phyloP scores from a whole-genome alignment of 169 alveolate genomes.

The Plasmodium vivax region DNA sequence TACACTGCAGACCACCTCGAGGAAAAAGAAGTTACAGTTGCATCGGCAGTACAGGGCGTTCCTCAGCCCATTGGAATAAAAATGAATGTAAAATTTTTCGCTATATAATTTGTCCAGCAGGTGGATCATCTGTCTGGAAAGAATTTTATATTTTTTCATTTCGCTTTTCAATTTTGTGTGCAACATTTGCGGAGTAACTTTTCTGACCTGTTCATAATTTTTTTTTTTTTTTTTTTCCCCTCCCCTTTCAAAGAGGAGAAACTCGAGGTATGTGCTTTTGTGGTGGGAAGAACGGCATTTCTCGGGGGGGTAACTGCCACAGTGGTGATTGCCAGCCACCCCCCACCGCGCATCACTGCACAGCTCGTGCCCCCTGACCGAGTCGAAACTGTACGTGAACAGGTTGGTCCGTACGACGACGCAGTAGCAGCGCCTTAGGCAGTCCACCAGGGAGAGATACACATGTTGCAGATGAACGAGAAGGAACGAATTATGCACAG shows the following conservation, averaged over 20 bases:
- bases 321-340: not conserved
- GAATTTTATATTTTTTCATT: slow-evolving; percentile 19
- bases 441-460: not conserved
- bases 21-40: slow-evolving; percentile 27
- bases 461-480: slow-evolving; percentile 19
- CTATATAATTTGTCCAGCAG: slow-evolving; percentile 21
- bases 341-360: not conserved
- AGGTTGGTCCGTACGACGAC: slow-evolving; percentile 13
- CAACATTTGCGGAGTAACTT: not conserved
- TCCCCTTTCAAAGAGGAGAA: not conserved
- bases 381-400: slow-evolving; percentile 12
- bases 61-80: slow-evolving; percentile 40
- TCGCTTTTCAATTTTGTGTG: slow-evolving; percentile 7
- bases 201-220: slow-evolving; percentile 6
- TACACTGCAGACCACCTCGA: slow-evolving; percentile 35
- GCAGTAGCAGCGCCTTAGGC: not conserved
- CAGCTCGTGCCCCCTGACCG: not conserved
- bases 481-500: slow-evolving; percentile 40
- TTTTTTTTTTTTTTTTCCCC: not conserved
- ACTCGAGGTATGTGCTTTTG: slow-evolving; percentile 40
- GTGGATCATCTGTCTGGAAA: slow-evolving; percentile 16
- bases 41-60: slow-evolving; percentile 38
- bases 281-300: not conserved
- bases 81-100: slow-evolving; percentile 34
- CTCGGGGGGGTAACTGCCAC: not conserved